Evolutionary conservation across 352 stramenopile species (phyloP), one percentile per base, ranked within the genome.

Genomic region (Globisporangium megalacanthum): DNA sequence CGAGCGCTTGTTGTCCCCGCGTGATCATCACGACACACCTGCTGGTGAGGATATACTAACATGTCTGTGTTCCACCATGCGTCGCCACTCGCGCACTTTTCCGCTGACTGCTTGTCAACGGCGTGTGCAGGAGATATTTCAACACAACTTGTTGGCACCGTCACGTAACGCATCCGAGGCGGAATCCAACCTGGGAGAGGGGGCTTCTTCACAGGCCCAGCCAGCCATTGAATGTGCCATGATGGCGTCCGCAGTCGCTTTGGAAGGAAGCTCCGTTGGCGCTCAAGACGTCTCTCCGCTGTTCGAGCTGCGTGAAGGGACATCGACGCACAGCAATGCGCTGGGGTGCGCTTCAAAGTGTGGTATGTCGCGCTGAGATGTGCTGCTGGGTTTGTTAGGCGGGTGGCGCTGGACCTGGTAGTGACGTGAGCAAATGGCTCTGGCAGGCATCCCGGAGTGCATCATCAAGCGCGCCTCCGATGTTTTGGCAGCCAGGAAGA

Each of bases 1-100:
- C 66, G 8, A 52, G 52, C 41, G 29, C 31, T 6, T 63, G 62
- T 11, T 72, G 66, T 49, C 83, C 82, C 11, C 70, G 79, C 13
- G 83, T 89, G 44, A 60, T 95, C 19, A 62, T 95, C 29, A 94
- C 86, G 0, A 94, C 86, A 8, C 86, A 95, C 46, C 77, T 93
- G 20, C 58, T 94, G 70, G 86, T 94, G 65, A 25, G 56, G 13
- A 46, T 39, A 15, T 10, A 11, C 29, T n/a, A 10, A 49, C 17
- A 6, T 33, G 15, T 10, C 6, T 46, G 17, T 19, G 6, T 1
- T 15, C 31, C 60, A 15, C 60, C 25, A 31, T 25, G 62, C 4
- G 0, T 58, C 44, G 31, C 31, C 47, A 45, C 10, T 45, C 15
- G 39, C 15, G 39, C 13, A 45, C 11, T 13, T 45, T 45, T 6